Conservation (phyloP, 495 filamentous ascomycete species). For the Hyaloscypha variabilis region DNA sequence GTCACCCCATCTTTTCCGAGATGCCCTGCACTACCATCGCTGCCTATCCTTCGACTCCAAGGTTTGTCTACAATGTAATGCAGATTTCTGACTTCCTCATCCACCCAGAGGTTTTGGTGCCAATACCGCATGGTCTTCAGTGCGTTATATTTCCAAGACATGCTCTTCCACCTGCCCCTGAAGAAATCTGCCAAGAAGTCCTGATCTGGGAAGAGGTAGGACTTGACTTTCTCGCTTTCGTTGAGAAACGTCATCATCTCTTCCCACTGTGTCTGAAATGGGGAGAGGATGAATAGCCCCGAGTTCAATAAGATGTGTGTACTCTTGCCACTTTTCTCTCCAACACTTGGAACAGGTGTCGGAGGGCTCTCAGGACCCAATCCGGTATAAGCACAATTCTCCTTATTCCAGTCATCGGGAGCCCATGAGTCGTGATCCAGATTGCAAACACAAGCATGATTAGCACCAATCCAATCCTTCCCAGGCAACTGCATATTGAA, state of each 20-base stretch:
- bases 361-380: slow-evolving; percentile 34
- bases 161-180: slow-evolving; percentile 40
- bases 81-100: slow-evolving; percentile 48
- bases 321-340: slow-evolving; percentile 11
- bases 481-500: slow-evolving; percentile 38
- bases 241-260: slow-evolving; percentile 42
- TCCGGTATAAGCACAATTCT: slow-evolving; percentile 53
- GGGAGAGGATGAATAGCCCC: slow-evolving; percentile 43
- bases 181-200: slow-evolving; percentile 55
- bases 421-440: slow-evolving; percentile 49
- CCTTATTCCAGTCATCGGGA: slow-evolving; percentile 44
- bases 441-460: slow-evolving; percentile 56
- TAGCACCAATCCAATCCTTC: slow-evolving; percentile 48
- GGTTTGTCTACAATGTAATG: slow-evolving; percentile 62
- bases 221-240: slow-evolving; percentile 34
- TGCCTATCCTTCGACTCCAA: slow-evolving; percentile 47
- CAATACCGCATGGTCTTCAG: slow-evolving; percentile 55
- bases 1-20: slow-evolving; percentile 25
- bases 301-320: slow-evolving; percentile 45
- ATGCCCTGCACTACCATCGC: slow-evolving; percentile 46
- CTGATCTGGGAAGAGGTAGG: slow-evolving; percentile 54
- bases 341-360: slow-evolving; percentile 25
- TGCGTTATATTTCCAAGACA: slow-evolving; percentile 56
- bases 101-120: slow-evolving; percentile 56
- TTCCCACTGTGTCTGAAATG: slow-evolving; percentile 38